Base-by-base conservation (phyloP, 129 eudicot genomes). In the Chrysanthemum seticuspe region DNA sequence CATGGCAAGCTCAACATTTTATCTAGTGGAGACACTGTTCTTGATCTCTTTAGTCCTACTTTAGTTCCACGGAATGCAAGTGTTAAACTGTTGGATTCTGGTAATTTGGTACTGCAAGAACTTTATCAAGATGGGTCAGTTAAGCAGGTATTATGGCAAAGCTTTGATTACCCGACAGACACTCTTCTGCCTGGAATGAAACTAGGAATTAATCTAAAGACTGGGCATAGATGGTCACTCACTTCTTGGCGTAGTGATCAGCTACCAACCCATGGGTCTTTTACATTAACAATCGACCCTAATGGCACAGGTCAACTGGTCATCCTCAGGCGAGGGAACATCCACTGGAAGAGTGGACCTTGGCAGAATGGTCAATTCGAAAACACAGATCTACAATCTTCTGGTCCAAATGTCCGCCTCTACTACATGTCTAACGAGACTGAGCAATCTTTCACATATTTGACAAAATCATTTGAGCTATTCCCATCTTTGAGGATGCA, bases 101-200 rank as follows among this genome's bases (percentile, higher is more conserved):
- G 88, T 10, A 84, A 81, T 18, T 72, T 85, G 13, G 82, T 74
- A 8, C 55, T 84, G 4, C 68, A 27, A 44, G 60, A 72, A 47
- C 29, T 72, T 16, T 15, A 61, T 72, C 79, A 53, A 23, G 72
- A 76, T 25, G 65, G 44, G n/a, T 62, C 85, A 6, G 54, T 63
- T 72, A 82, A 72, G 10, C 64, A 8, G 27, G 58, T 65, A 0
- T 8, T 82, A 10, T 85, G 89, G 89, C 77, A 85, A 76, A 85
- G 86, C 56, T 82, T 81, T 76, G 67, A 75, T 34, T 70, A 81
- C 66, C 88, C 89, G 0, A 53, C 75, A 13, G 82, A 81, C 27
- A 64, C 83, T 0, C 70, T 81, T 40, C 47, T 85, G 49, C 89
- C 77, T 13, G 62, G 50, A 27, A 81, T 71, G 85, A 77, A 62